Conservation (phyloP, 1,284 basidiomycete species). For the Trametes polyzona region DNA sequence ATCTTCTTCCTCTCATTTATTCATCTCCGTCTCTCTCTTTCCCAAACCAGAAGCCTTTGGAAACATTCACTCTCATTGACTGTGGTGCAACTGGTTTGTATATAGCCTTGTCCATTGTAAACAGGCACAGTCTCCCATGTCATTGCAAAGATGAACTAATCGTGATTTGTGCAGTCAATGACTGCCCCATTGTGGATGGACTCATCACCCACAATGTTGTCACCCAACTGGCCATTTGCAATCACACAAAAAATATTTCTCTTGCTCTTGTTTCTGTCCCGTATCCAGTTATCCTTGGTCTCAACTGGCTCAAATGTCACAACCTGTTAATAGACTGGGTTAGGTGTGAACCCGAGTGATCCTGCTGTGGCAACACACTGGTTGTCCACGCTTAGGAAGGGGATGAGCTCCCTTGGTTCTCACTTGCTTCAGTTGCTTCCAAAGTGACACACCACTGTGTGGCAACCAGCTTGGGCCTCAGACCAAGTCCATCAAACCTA, state of each 20-base stretch:
- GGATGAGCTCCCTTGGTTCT: too few relatives aligned
- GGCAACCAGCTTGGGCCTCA: too few relatives aligned
- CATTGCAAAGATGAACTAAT: slow-evolving; percentile 32
- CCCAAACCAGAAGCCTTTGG: slow-evolving; percentile 34
- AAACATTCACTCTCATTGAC: slow-evolving; percentile 40
- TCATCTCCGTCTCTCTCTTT: slow-evolving; percentile 39
- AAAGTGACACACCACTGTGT: too few relatives aligned
- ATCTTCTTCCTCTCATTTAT: slow-evolving; percentile 38
- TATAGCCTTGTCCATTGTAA: slow-evolving; percentile 39
- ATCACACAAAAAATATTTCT: slow-evolving; percentile 27
- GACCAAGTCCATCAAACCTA: too few relatives aligned
- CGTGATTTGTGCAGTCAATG: slow-evolving; percentile 40
- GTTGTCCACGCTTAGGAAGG: too few relatives aligned
- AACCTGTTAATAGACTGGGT: slow-evolving; percentile 31
- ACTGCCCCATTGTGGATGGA: slow-evolving; percentile 40
- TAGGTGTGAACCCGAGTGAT: slow-evolving; percentile 23
- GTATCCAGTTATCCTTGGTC: slow-evolving; percentile 25
- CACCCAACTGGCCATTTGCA: slow-evolving; percentile 21
- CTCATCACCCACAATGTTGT: slow-evolving; percentile 41
- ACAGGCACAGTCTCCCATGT: slow-evolving; percentile 35
- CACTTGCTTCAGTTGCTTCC: too few relatives aligned
- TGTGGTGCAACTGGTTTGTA: slow-evolving; percentile 39
- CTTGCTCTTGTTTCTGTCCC: slow-evolving; percentile 24
- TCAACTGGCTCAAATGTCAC: slow-evolving; percentile 30
- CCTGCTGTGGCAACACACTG: slow-evolving; percentile 28